Evolutionary conservation across 1,139 yeast genomes (phyloP), one percentile per base, ranked within the genome.

Genomic region (Blastobotrys buckinghamii): DNA sequence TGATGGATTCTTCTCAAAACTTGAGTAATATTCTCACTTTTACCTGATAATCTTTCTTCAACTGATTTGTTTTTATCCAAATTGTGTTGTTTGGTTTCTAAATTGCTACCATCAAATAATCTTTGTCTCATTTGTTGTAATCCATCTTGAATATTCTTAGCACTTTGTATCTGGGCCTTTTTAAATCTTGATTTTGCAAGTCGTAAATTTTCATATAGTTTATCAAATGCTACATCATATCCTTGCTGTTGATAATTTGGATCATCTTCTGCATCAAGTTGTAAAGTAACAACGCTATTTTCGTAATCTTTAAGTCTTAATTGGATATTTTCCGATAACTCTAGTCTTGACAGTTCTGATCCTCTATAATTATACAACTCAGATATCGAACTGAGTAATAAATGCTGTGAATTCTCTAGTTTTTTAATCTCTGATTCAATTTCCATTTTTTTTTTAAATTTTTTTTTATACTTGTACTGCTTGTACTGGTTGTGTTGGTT

Each of bases 1-100:
- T 75, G 78, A 53, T 78, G 75, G 10, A 83, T 77, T 3, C 78
- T 67, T 53, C 76, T 75, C 45, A 81, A 68, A 1, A 80, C 68
- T 9, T 73, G 60, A 0, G 85, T 78, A 50, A 81, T 77, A 50
- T 75, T 74, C 52, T 77, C 77, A 47, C 79, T 76, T 44, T 76
- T 76, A 19, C 68, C 61, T 38, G 76, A 64, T 10, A 77, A 67
- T 52, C 73, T 74, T 38, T 63, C 64, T 45, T 65, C 67, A 15
- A 54, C 54, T 47, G 57, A 54, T 48, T 44, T 37, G 12, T 45
- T 44, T 49, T 20, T 40, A 37, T 16, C 26, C 44, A 24, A 37
- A 36, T 20, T 39, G n/a, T n/a, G 49, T 29, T 24, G 44, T 19
- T 39, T 42, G 6, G 16, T 29, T 22, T 30, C 36, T 6, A 39